These are phyloP conservation scores for Rhizopus microsporus DNA, from an alignment of 371 early-diverging fungal genomes.

Conservation along the genomic window DNA sequence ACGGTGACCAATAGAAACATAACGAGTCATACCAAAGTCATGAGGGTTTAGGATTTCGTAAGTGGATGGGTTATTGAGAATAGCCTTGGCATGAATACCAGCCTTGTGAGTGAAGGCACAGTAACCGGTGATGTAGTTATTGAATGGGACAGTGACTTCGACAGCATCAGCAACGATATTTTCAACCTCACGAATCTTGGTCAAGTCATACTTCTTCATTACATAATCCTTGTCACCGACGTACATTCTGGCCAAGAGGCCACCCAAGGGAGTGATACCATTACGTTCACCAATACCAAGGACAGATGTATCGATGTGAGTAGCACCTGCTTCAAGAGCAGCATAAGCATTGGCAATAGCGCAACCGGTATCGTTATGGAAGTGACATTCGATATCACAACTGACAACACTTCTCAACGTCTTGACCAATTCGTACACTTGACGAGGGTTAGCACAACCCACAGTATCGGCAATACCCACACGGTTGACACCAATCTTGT, in stretches of 20 bases:
- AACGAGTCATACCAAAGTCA: slow-evolving; percentile 97
- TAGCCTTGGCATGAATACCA: slow-evolving; percentile 98
- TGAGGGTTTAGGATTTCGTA: slow-evolving; percentile 97
- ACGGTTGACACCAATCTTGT: slow-evolving; percentile 94
- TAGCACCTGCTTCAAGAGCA: slow-evolving; percentile 95
- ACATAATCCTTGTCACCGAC: slow-evolving; percentile 87
- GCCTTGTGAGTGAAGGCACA: slow-evolving; percentile 98
- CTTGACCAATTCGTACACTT: slow-evolving; percentile 95
- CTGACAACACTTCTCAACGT: slow-evolving; percentile 92
- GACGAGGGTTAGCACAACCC: slow-evolving; percentile 95
- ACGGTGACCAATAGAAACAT: slow-evolving; percentile 94
- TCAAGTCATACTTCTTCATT: slow-evolving; percentile 89
- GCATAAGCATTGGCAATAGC: slow-evolving; percentile 97
- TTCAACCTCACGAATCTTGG: slow-evolving; percentile 89
- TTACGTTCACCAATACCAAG: slow-evolving; percentile 98
- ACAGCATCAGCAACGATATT: slow-evolving; percentile 95
- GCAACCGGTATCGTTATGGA: slow-evolving; percentile 99
- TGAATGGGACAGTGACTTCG: slow-evolving; percentile 94
- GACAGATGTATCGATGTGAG: slow-evolving; percentile 96
- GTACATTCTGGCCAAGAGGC: slow-evolving; percentile 93
- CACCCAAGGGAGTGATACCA: slow-evolving; percentile 96
- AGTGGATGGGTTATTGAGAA: slow-evolving; percentile 94
- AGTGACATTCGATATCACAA: slow-evolving; percentile 97
- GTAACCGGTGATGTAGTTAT: slow-evolving; percentile 98
- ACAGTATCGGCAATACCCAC: slow-evolving; percentile 99